Evolutionary conservation across 164 flowering plant species (phyloP).

Genomic region (Stephania cephalantha): DNA sequence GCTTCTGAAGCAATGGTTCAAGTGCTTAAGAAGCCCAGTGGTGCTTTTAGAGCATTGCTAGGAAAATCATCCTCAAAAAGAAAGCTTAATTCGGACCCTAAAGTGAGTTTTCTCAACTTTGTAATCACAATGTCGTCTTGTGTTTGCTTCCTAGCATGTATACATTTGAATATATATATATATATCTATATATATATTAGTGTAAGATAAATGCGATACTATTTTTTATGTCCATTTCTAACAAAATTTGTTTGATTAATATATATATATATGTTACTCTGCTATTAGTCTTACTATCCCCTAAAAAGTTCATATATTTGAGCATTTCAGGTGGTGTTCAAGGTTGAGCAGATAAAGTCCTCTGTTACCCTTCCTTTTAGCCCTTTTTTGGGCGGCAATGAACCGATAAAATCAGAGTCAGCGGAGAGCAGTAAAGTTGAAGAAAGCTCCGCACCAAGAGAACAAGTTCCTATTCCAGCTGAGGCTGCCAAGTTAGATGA

Average conservation of each 20-base stretch:
- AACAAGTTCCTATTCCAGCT: slow-evolving; percentile 6
- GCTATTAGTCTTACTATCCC: neutral
- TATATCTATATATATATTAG: no score
- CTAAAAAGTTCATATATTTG: neutral
- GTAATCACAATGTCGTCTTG: neutral
- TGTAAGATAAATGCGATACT: neutral
- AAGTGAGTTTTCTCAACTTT: slow-evolving; percentile 23
- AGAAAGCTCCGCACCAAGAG: neutral
- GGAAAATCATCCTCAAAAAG: slow-evolving; percentile 56
- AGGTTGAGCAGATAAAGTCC: slow-evolving; percentile 79
- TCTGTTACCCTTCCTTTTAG: slow-evolving; percentile 73
- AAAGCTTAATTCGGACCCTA: slow-evolving; percentile 33
- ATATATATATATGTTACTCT: neutral
- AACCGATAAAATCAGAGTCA: slow-evolving; percentile 15
- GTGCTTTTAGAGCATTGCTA: slow-evolving; percentile 76
- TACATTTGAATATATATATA: no score
- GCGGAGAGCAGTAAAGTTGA: slow-evolving; percentile 16
- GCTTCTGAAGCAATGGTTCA: slow-evolving; percentile 57
- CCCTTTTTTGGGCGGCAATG: slow-evolving; percentile 40
- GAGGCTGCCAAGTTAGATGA: slow-evolving; percentile 32
- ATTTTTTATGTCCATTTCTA: neutral
- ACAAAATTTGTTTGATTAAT: neutral
- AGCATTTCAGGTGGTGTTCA: slow-evolving; percentile 35
- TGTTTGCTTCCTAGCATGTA: neutral
- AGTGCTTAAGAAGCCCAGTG: slow-evolving; percentile 66